Conservation (phyloP, 257 asterid genomes). For the Paulownia fortunei region DNA sequence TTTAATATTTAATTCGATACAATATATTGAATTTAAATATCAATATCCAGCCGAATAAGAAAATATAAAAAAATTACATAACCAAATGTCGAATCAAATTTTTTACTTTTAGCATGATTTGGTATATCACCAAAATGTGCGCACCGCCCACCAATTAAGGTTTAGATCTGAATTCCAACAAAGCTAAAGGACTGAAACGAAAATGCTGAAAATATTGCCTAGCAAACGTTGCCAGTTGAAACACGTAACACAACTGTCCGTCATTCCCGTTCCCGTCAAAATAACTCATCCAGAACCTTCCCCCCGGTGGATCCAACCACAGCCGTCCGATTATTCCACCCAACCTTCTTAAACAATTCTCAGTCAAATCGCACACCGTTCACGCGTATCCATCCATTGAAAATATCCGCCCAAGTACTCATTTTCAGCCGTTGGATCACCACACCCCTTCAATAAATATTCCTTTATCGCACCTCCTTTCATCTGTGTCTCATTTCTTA, state of each 20-base stretch:
- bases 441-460: slow-evolving; percentile 42
- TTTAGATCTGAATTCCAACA: neutral
- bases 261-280: slow-evolving; percentile 28
- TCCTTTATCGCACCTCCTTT: neutral
- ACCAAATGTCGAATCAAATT: no score
- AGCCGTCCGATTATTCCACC: slow-evolving; percentile 48
- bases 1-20: no score
- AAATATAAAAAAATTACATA: no score
- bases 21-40: no score
- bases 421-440: slow-evolving; percentile 55
- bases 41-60: no score
- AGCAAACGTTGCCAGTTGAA: slow-evolving; percentile 31
- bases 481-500: neutral
- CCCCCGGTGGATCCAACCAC: slow-evolving; percentile 32
- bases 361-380: slow-evolving; percentile 34
- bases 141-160: neutral
- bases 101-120: no score
- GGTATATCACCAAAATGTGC: no score
- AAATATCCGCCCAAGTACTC: neutral
- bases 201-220: neutral
- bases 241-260: slow-evolving; percentile 34
- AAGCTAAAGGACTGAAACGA: slow-evolving; percentile 14
- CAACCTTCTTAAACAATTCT: neutral
- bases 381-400: slow-evolving; percentile 40
- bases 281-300: slow-evolving; percentile 42